Base-by-base conservation (phyloP, 345 rosid species). In the Citrus trifoliata region DNA sequence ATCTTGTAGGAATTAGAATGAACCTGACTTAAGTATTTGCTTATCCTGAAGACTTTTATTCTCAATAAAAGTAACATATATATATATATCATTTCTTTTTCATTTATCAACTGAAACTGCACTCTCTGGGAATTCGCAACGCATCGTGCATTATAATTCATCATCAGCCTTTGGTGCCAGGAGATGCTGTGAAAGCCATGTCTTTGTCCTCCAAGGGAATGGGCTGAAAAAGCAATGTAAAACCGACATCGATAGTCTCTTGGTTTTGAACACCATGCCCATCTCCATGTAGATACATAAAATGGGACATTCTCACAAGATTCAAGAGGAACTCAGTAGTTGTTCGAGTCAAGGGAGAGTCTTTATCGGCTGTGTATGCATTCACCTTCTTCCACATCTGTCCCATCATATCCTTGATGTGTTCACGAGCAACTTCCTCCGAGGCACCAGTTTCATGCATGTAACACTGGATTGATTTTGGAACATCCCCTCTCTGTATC, bases 401-500 rank as follows among this genome's bases (percentile, higher is more conserved):
- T 30, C 74, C 35, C 14, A 55, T 70, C 76, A 79, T 35, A 53
- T 65, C 13, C 28, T 30, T 53, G n/a, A 86, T 68, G 77, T 77
- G 60, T 30, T 72, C 79, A 71, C 79, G 79, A 27, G 82, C 74
- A 74, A 71, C 79, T 75, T 71, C 79, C 42, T 83, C 83, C 0
- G 85, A 79, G 27, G 61, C 80, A 24, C 80, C 80, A 0, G 84
- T 85, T 72, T 87, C 85, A 5, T 73, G 59, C 89, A 84, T 84
- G 75, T 80, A 68, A 74, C 87, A 87, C 58, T 83, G 88, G 14
- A 87, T 70, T 14, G 85, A 81, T 62, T 87, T 87, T 2, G 82
- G 56, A 37, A 68, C 68, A 66, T 85, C 86, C 2, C 89, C 82
- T 84, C 87, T 75, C 18, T 69, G 66, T 42, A 83, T 13, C 60